Conservation (phyloP, 768 basidiomycete species). For the Amanita rubescens region DNA sequence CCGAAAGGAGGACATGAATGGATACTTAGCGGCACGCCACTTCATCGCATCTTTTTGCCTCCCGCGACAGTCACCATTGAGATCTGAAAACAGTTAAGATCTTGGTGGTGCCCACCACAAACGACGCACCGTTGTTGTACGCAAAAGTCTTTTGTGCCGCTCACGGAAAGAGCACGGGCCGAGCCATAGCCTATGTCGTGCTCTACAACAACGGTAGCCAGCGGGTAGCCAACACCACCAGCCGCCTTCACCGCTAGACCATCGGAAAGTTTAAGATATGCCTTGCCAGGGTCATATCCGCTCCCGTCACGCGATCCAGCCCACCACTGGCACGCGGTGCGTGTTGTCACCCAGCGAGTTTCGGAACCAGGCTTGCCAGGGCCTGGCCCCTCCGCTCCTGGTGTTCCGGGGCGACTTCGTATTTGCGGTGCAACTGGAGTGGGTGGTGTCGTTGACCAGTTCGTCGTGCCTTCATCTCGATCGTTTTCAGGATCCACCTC, state of each 20-base stretch:
- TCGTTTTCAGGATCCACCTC: not conserved
- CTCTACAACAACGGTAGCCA: not conserved
- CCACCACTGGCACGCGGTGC: slow-evolving; percentile 2
- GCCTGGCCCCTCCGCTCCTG: not conserved
- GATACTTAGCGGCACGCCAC: no score
- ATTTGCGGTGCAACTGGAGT: not conserved
- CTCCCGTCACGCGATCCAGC: not conserved
- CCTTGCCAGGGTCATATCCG: not conserved
- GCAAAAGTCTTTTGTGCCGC: no score
- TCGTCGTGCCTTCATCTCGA: not conserved
- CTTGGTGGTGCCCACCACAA: no score
- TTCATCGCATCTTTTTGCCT: no score
- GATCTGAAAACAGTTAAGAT: no score
- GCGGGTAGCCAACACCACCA: not conserved
- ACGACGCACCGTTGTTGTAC: no score
- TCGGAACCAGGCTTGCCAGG: not conserved
- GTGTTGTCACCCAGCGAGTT: slow-evolving; percentile 8
- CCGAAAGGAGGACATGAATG: no score
- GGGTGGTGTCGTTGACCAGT: not conserved
- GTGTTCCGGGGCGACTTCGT: not conserved
- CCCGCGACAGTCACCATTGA: no score
- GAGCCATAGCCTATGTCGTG: no score
- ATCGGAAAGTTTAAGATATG: not conserved
- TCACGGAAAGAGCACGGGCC: no score
- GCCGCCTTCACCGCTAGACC: not conserved